Base-by-base conservation (phyloP, 768 basidiomycete species). In the Mycena vitilis region DNA sequence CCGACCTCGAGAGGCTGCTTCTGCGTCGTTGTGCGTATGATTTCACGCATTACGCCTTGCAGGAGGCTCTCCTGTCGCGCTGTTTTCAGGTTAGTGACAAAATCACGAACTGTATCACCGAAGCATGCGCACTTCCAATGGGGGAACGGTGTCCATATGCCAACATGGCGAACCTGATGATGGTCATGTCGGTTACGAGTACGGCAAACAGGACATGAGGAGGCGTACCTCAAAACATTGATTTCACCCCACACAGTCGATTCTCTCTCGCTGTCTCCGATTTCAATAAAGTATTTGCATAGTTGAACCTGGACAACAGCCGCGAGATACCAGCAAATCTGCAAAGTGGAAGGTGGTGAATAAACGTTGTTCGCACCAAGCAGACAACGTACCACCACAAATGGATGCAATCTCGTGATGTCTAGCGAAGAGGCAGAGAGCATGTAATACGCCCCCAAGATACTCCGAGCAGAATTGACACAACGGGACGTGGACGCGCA, bases 281-380 rank as follows among this genome's bases (percentile, higher is more conserved):
- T 87, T 76, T 95, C 92, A 66, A 95, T 95, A 75, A 90, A 91
- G 74, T 93, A 89, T 75, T 93, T 94, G 85, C 94, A 95, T 45
- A 93, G 82, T 73, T 95, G 93, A 54, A 95, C 89, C 75, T 94
- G 90, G 5, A 95, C 92, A 6, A 93, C 93, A 16, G 94, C 94
- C 9, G 94, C 94, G 18, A 95, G 87, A 78, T 95, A 95, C 94
- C 94, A 95, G 77, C 93, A 94, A 53, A 95, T 95, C 92, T 94
- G 68, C 49, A 74, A 58, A 53, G 23, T 20, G 30, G 34, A 74
- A 58, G 59, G 23, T 20, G 30, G 34, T n/a, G 8, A 47, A 48
- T 22, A n/a, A 59, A 38, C 22, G 10, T 15, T 40, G 58, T 23
- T 30, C 61, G 45, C 34, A 13, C 47, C 37, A 59, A 66, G 36